These are phyloP conservation scores for Fusarium burgessii DNA, from an alignment of 2,329 filamentous ascomycete genomes.

Conservation along the genomic window DNA sequence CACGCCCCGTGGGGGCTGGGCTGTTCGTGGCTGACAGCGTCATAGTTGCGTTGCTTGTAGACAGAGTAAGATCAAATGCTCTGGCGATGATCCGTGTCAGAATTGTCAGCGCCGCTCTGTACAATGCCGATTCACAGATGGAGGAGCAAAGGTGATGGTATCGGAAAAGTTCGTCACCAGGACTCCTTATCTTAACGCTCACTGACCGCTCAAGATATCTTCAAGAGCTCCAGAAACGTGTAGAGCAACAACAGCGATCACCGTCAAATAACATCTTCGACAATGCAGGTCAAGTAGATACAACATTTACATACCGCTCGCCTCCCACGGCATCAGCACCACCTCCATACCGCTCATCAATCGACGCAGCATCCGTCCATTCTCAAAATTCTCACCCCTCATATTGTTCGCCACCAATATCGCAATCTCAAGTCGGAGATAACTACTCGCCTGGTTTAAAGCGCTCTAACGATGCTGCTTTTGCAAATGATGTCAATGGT, in stretches of 20 bases:
- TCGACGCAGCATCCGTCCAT: slow-evolving; percentile 12
- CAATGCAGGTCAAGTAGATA: not conserved
- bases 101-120: slow-evolving; percentile 49
- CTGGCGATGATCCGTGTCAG: slow-evolving; percentile 49
- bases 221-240: slow-evolving; percentile 41
- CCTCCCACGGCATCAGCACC: slow-evolving; percentile 22
- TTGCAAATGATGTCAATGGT: slow-evolving; percentile 26
- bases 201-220: slow-evolving; percentile 41
- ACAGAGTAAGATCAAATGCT: slow-evolving; percentile 53
- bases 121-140: slow-evolving; percentile 50
- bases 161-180: slow-evolving; percentile 47
- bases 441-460: slow-evolving; percentile 18
- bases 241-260: slow-evolving; percentile 31
- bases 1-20: not conserved
- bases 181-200: not conserved
- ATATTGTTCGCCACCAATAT: slow-evolving; percentile 24
- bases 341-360: slow-evolving; percentile 33
- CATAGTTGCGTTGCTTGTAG: slow-evolving; percentile 49
- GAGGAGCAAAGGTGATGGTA: slow-evolving; percentile 47
- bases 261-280: slow-evolving; percentile 13
- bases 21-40: not conserved
- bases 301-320: slow-evolving; percentile 19
- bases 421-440: slow-evolving; percentile 3
- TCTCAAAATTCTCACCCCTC: slow-evolving; percentile 16
- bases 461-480: slow-evolving; percentile 28